These are phyloP conservation scores for Taphrina sp. DNA, from an alignment of 1,139 yeast genomes.

Conservation along the genomic window DNA sequence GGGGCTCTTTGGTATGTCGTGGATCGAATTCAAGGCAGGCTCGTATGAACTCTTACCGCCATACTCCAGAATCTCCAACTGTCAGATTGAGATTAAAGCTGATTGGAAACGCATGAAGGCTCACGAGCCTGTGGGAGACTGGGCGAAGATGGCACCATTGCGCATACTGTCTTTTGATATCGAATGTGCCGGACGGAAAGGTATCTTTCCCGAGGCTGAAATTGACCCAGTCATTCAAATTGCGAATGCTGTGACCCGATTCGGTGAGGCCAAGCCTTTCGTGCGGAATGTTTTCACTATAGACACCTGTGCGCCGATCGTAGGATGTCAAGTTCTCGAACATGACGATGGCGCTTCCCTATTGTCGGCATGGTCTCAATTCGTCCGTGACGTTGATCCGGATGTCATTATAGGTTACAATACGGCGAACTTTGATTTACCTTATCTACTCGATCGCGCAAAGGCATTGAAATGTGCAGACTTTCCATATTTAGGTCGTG, in stretches of 20 bases:
- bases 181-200: conserved; percentile 97
- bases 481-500: conserved; percentile 86
- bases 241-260: conserved; percentile 84
- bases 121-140: conserved; percentile 88
- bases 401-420: conserved; percentile 97
- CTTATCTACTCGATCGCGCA: conserved; percentile 87
- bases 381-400: conserved; percentile 80
- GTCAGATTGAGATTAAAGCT: conserved; percentile 79
- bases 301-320: conserved; percentile 84
- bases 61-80: conserved; percentile 57
- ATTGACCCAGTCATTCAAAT: conserved; percentile 94
- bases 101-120: conserved; percentile 67
- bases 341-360: conserved; percentile 74
- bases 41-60: conserved; percentile 56
- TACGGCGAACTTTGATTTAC: conserved; percentile 90
- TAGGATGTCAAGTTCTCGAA: conserved; percentile 86
- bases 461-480: conserved; percentile 60
- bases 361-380: conserved; percentile 82
- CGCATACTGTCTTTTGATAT: conserved; percentile 93
- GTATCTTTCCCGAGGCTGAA: conserved; percentile 92
- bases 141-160: conserved; percentile 90
- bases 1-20: conserved; percentile 88
- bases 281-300: conserved; percentile 93
- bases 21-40: conserved; percentile 84
- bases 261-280: conserved; percentile 84